These are phyloP conservation scores for Pyrenophora graminea DNA, from an alignment of 2,329 filamentous ascomycete species.

Conservation along the genomic window DNA sequence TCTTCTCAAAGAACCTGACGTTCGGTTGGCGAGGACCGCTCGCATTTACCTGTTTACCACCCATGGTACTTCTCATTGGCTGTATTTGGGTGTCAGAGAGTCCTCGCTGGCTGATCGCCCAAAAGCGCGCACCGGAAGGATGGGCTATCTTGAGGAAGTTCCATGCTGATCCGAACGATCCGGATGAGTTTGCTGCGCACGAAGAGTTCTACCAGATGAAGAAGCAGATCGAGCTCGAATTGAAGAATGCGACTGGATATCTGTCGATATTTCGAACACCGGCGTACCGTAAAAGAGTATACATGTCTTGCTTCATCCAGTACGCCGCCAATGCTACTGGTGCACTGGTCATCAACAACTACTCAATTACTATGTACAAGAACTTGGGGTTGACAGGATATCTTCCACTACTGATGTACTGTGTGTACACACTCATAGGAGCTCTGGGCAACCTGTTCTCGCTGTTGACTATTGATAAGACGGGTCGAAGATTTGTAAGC, in stretches of 20 bases:
- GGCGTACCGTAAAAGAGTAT: constrained; percentile 27
- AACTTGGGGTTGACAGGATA: constrained; percentile 27
- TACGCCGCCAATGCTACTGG: constrained; percentile 32
- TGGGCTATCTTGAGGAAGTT: no score
- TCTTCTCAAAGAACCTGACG: no score
- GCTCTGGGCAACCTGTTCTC: constrained; percentile 29
- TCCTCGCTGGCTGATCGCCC: no score
- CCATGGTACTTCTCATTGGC: no score
- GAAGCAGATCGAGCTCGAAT: no score
- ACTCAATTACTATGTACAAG: constrained; percentile 31
- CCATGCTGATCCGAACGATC: no score
- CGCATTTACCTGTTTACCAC: no score
- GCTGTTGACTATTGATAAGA: constrained; percentile 13
- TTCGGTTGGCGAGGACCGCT: no score
- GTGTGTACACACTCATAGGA: constrained; percentile 30
- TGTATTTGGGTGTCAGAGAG: no score
- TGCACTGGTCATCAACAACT: constrained; percentile 31
- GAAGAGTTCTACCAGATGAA: no score
- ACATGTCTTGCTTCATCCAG: constrained; percentile 29
- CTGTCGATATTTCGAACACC: constrained; percentile 24
- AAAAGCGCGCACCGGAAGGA: no score
- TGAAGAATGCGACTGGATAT: constrained; percentile 15
- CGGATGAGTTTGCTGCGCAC: no score
- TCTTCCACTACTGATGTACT: constrained; percentile 32
- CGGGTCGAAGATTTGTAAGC: constrained; percentile 20